Base-by-base conservation (phyloP, 768 basidiomycete genomes). In the Lactifluus subvellereus region DNA sequence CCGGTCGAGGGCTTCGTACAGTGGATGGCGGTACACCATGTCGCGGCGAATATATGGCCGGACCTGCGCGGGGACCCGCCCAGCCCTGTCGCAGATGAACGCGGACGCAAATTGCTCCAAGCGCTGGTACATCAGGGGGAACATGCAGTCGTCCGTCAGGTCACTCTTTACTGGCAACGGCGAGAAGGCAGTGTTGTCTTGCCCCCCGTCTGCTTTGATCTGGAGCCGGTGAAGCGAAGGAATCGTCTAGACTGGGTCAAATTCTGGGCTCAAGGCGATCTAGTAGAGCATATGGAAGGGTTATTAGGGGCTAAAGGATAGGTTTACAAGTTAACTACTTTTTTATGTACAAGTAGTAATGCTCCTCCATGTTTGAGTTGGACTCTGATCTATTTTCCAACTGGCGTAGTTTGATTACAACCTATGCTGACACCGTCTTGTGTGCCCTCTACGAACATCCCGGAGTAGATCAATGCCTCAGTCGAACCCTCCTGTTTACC, bases 1-100 rank as follows among this genome's bases (percentile, higher is more conserved):
- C 68, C 71, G 20, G 66, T 81, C 1, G 77, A 81, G 6, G 88
- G 82, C 0, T 88, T 94, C 69, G 67, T 89, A 61, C 76, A 82
- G 50, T 72, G 85, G 48, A 74, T 94, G 8, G 89, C 89, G 2
- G 68, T 92, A 14, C 91, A 94, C 69, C 93, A 95, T 69, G 72
- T 94, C 27, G 84, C 93, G 11, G 80, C 79, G 54, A 84, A 78
- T 67, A 82, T 93, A 32, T 93, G 91, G 91, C 78, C 76, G 3
- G 89, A 90, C 70, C 68, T 88, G 37, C 71, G 68, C 14, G 57
- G 49, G 45, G 50, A 37, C 47, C 9, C 11, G 8, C 22, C 40
- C 6, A 27, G 7, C 13, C 58, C 33, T 14, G 51, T 22, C 16
- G 75, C 76, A 65, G 76, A 80, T 63, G 74, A 73, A 61, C 68